A percentile compares a stretch with the other conserved stretches of the same genome.
Evolutionary conservation across 164 flowering plant genomes (phyloP).

Genomic region (Stephania yunnanensis): DNA sequence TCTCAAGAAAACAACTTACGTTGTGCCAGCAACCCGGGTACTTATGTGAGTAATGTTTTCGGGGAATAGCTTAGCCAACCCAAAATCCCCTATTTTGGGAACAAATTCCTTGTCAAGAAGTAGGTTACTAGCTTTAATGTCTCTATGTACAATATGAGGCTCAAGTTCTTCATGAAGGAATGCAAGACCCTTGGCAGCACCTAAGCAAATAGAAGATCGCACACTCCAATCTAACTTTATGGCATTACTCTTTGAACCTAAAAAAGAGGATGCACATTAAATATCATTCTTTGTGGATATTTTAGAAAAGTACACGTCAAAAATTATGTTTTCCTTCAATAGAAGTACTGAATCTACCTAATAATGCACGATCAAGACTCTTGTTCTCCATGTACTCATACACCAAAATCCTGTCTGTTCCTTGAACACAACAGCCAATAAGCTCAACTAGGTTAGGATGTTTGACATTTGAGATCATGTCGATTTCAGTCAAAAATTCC

Average conservation of each 20-base stretch:
- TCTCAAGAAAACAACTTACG: constrained; percentile 36
- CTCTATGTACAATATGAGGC: constrained; percentile 85
- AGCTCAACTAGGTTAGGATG: constrained; percentile 74
- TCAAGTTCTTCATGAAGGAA: constrained; percentile 86
- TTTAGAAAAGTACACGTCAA: background rate
- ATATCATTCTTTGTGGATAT: background rate
- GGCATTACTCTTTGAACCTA: constrained; percentile 40
- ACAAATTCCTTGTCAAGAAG: constrained; percentile 65
- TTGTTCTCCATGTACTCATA: constrained; percentile 68
- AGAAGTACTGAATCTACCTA: constrained; percentile 32
- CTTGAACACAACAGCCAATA: constrained; percentile 64
- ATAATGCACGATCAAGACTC: constrained; percentile 61
- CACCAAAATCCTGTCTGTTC: constrained; percentile 46
- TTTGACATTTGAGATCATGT: constrained; percentile 51
- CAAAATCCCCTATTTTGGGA: constrained; percentile 94
- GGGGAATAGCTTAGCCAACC: constrained; percentile 91
- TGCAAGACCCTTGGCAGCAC: constrained; percentile 62
- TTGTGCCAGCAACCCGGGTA: constrained; percentile 90
- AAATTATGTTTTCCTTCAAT: constrained; percentile 5
- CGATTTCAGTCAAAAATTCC: constrained; percentile 69
- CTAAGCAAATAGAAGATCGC: constrained; percentile 68
- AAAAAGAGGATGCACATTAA: constrained; percentile 16
- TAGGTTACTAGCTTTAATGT: constrained; percentile 86
- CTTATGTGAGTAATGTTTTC: constrained; percentile 86
- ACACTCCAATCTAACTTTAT: constrained; percentile 52